Base-by-base conservation (phyloP, 2,329 filamentous ascomycete species). In the Neofusicoccum sp. region DNA sequence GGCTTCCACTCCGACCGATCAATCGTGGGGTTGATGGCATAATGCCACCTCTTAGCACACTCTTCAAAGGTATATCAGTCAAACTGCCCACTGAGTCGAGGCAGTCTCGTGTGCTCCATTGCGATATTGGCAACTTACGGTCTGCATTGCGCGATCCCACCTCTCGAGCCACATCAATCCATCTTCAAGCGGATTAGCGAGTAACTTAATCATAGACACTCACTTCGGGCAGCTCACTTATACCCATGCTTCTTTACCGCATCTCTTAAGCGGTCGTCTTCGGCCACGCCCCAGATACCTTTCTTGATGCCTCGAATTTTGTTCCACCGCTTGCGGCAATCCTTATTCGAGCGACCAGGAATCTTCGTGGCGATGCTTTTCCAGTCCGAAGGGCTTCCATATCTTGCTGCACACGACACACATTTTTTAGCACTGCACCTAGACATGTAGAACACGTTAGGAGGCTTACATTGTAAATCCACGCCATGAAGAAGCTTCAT, bases 301-400 rank as follows among this genome's bases (percentile, higher is more conserved):
- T 65, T 65, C 6, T 41, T 64, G 39, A 62, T 49, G 31, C 43
- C 43, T n/a, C 34, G 36, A 11, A 64, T 50, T n/a, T 66, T 64
- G 48, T 31, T 56, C 62, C 63, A 66, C 5, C 64, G 47, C 56
- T 66, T 66, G 7, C 64, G 62, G 36, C 64, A 66, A 33, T 66
- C 64, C 39, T 66, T 66, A 29, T 66, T 66, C 4, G 64, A 52
- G 29, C 64, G 62, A 14, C 63, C 62, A 2, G 64, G 58, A 4
- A 66, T 41, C 11, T 43, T 49, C 4, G 6, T n/a, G 6, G 64
- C 56, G 7, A 66, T 54, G 4, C 16, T 12, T 28, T 43, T 64
- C 64, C 64, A 66, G 36, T 64, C 45, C 1, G 39, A 45, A 1
- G 41, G 14, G 5, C 12, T 12, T 28, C 54, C 54, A 7, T 9